Conservation (phyloP, 768 basidiomycete genomes). For the Suillus occidentalis region DNA sequence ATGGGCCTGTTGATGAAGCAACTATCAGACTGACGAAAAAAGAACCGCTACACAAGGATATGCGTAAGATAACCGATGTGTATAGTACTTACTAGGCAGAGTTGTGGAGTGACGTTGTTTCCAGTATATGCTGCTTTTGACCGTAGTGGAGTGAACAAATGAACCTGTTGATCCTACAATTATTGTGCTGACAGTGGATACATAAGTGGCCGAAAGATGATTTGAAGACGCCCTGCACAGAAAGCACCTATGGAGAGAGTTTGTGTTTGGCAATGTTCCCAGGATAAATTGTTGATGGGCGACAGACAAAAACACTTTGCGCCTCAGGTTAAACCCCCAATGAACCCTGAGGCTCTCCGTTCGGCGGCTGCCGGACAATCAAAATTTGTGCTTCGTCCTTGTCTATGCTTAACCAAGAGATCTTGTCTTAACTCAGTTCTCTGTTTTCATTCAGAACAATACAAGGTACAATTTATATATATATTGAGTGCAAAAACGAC, state of each 20-base stretch:
- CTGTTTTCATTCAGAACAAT: neutral
- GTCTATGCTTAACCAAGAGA: neutral
- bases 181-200: neutral
- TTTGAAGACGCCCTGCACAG: neutral
- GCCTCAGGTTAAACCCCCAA: neutral
- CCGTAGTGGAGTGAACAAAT: neutral
- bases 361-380: neutral
- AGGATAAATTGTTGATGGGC: neutral
- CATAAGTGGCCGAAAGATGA: neutral
- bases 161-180: neutral
- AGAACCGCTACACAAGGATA: neutral
- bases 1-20: neutral
- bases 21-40: neutral
- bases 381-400: too few relatives aligned
- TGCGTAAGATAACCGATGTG: neutral
- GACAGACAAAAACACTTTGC: neutral
- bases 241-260: neutral
- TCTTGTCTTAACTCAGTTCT: neutral
- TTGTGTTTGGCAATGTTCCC: neutral
- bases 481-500: neutral
- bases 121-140: neutral
- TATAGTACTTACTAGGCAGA: neutral
- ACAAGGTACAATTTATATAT: neutral
- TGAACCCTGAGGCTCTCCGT: neutral
- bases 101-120: neutral